Evolutionary conservation across 495 filamentous ascomycete genomes (phyloP).

Genomic region (Daldinia decipiens): DNA sequence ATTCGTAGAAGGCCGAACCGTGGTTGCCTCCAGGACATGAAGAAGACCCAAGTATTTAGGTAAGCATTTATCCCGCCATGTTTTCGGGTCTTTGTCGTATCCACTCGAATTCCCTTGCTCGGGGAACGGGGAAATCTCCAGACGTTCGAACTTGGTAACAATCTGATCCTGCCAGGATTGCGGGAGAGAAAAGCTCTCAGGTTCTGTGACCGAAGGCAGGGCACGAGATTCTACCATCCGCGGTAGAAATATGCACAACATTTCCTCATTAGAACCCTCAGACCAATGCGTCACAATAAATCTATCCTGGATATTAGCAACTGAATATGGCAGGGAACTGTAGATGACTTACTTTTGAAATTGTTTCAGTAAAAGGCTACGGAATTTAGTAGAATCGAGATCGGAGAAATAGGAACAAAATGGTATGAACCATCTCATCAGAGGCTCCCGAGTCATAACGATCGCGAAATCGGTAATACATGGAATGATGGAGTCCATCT

Average conservation of each 20-base stretch:
- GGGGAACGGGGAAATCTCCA: conserved; percentile 65
- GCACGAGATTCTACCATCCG: conserved; percentile 68
- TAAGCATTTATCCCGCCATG: conserved; percentile 65
- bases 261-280: conserved; percentile 67
- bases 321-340: background rate
- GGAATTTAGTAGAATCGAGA: conserved; percentile 78
- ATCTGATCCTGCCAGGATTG: conserved; percentile 76
- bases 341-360: conserved; percentile 75
- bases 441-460: conserved; percentile 67
- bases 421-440: conserved; percentile 76
- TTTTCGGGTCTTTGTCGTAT: conserved; percentile 61
- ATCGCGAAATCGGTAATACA: conserved; percentile 70
- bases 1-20: conserved; percentile 64
- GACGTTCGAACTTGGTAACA: conserved; percentile 67
- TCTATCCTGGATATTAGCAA: conserved; percentile 52
- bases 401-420: conserved; percentile 85
- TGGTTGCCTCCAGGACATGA: conserved; percentile 57
- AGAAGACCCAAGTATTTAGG: conserved; percentile 66
- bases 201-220: conserved; percentile 56
- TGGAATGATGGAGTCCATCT: conserved; percentile 81
- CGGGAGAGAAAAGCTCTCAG: conserved; percentile 69
- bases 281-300: conserved; percentile 81
- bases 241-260: conserved; percentile 75
- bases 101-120: conserved; percentile 57
- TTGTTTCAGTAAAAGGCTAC: conserved; percentile 76